These are phyloP conservation scores for Apiotrichum veenhuisii DNA, from an alignment of 1,284 basidiomycete genomes.

Conservation along the genomic window DNA sequence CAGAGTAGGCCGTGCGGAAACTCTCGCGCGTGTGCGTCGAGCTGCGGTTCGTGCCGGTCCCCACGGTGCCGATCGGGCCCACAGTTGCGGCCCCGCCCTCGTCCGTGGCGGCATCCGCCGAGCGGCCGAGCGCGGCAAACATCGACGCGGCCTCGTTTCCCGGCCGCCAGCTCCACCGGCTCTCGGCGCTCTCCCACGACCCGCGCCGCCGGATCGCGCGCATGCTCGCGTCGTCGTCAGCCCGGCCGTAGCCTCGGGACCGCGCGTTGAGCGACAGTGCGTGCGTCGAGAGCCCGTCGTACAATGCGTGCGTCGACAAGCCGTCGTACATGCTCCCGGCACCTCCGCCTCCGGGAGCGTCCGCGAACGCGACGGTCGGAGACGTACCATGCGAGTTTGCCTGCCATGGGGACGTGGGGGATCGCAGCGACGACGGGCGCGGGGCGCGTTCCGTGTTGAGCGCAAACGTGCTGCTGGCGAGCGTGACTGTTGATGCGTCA, in stretches of 20 bases:
- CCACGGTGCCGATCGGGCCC: too few species aligned
- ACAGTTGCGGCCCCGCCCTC: too few species aligned
- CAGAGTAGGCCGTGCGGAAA: constrained; percentile 12
- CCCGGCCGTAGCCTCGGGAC: constrained; percentile 10
- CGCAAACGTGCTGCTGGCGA: constrained; percentile 86
- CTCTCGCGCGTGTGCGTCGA: constrained; percentile 15
- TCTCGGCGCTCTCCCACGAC: constrained; percentile 41
- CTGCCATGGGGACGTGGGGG: background rate
- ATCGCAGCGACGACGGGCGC: constrained; percentile 14
- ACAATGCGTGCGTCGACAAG: constrained; percentile 14
- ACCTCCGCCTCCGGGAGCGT: constrained; percentile 1
- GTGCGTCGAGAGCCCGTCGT: constrained; percentile 17
- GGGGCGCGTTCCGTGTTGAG: constrained; percentile 53
- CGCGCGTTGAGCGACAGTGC: constrained; percentile 13
- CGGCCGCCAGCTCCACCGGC: constrained; percentile 35
- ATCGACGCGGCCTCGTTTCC: constrained; percentile 1
- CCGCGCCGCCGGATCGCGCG: constrained; percentile 32
- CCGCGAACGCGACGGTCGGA: constrained; percentile 15
- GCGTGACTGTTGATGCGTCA: constrained; percentile 85
- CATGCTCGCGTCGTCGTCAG: constrained; percentile 25
- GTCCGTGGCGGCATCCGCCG: background rate
- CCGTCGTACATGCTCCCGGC: constrained; percentile 11
- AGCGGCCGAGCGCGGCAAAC: constrained; percentile 7
- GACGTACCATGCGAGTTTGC: constrained; percentile 4
- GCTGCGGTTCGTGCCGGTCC: constrained; percentile 1